Evolutionary conservation across 441 rosid species (phyloP), one percentile per base, ranked within the genome.

Genomic region (Jatropha podagrica): DNA sequence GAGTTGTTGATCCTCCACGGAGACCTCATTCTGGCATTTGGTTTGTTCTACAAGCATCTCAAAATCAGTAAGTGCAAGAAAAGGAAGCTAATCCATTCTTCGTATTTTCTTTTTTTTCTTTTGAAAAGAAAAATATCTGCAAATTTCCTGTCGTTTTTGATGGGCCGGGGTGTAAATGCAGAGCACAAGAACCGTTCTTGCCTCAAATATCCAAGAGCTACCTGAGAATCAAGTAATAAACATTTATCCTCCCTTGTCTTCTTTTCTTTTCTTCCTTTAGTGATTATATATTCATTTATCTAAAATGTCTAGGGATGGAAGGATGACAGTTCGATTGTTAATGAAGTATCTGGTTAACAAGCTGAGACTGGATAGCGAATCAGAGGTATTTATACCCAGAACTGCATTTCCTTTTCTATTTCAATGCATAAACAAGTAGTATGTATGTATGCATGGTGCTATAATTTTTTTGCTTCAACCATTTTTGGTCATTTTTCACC

Each of bases 131-230:
- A 52, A 52, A 3, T 48, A 7, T 4, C 23, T 23, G 23, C 23
- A 48, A 48, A 5, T 52, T 2, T 11, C 23, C 4, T 56, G 12
- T 56, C n/a, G 61, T 3, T n/a, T 56, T 56, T 23, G 23, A 73
- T 32, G 62, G 46, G 38, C 78, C 78, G 54, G n/a, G 72, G 42
- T 68, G 32, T 76, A 40, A 82, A 76, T 89, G 88, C 93, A 96
- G 99, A 88, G 81, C 85, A 26, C 88, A 81, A 86, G 96, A 91
- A 77, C 98, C 98, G 23, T 87, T 86, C 81, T 82, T 96, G 87
- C 99, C 97, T 70, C 99, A 94, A 77, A 90, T 96, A 85, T 89
- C 92, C 0, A 94, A 94, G 88, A 90, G 97, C 91, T 96, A 89
- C 86, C 89, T 96, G 76, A 89, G 97, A 86, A 96, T 93, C 96